A percentile compares a stretch with the other conserved stretches of the same genome.
These are phyloP conservation scores for Sporothrix pallida DNA, from an alignment of 2,329 filamentous ascomycete species.

Conservation along the genomic window DNA sequence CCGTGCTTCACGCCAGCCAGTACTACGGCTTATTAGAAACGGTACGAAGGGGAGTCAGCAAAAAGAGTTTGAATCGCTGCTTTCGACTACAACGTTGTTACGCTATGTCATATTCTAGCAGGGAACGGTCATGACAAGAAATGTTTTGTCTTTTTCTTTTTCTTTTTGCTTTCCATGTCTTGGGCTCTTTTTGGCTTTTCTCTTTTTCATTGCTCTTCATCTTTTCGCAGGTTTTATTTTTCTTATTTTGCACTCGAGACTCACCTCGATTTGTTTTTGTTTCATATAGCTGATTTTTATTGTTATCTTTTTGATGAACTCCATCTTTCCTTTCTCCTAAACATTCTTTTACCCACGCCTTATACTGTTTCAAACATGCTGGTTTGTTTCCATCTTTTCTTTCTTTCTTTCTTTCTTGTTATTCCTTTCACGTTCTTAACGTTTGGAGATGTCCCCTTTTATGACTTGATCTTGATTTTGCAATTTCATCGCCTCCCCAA, in stretches of 20 bases:
- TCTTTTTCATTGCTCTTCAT: not conserved
- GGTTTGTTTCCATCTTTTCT: not conserved
- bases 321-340: not conserved
- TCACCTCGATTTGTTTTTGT: not conserved
- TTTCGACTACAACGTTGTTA: not conserved
- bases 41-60: not conserved
- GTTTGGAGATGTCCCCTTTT: not conserved
- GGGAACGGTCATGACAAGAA: not conserved
- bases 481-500: not conserved
- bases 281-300: not conserved
- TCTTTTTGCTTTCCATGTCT: not conserved
- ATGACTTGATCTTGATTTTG: not conserved
- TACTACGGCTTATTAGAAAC: not conserved
- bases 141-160: not conserved
- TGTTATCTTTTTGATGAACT: not conserved
- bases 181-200: constrained; percentile 5
- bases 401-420: not conserved
- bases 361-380: too few relatives aligned
- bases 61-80: constrained; percentile 14
- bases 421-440: not conserved
- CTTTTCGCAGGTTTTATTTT: not conserved
- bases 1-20: not conserved
- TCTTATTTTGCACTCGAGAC: not conserved
- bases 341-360: not conserved
- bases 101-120: not conserved